phyloP scores from a whole-genome alignment of 2,329 filamentous ascomycete genomes.

The Hypoxylon sp. region DNA sequence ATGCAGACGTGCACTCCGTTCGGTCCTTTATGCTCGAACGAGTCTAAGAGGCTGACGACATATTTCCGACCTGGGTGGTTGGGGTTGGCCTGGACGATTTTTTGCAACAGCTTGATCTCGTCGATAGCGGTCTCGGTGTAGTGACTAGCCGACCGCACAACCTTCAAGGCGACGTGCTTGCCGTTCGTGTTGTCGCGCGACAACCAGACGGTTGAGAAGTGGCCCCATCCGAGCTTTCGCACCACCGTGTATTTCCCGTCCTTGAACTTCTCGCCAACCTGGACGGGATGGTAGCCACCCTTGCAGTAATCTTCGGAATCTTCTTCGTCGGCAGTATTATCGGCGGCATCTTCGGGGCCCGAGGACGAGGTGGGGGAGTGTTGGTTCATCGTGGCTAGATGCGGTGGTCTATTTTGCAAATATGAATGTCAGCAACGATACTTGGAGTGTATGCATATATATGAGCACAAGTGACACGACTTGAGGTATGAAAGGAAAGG shows the following conservation, averaged over 20 bases:
- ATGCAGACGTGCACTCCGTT: constrained; percentile 98
- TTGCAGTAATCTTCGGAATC: constrained; percentile 99
- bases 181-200: constrained; percentile 83
- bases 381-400: constrained; percentile 66
- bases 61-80: constrained; percentile 93
- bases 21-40: constrained; percentile 96
- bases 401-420: constrained; percentile 58
- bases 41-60: constrained; percentile 94
- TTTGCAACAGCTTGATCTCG: constrained; percentile 97
- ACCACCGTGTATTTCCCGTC: constrained; percentile 96
- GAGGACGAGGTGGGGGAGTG: constrained; percentile 80
- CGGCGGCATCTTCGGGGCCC: constrained; percentile 81
- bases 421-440: constrained; percentile 42
- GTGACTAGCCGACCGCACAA: constrained; percentile 95
- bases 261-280: constrained; percentile 95
- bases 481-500: constrained; percentile 7
- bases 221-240: constrained; percentile 96
- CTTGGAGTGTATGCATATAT: constrained; percentile 12
- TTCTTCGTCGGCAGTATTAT: constrained; percentile 96
- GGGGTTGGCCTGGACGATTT: constrained; percentile 94
- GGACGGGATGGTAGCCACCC: constrained; percentile 95
- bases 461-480: constrained; percentile 17
- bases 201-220: constrained; percentile 96
- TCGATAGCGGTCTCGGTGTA: constrained; percentile 99
- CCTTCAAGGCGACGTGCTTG: constrained; percentile 97